Evolutionary conservation across 108 stramenopile genomes (phyloP), one percentile per base, ranked within the genome.

Genomic region (Schizochytrium sp.): DNA sequence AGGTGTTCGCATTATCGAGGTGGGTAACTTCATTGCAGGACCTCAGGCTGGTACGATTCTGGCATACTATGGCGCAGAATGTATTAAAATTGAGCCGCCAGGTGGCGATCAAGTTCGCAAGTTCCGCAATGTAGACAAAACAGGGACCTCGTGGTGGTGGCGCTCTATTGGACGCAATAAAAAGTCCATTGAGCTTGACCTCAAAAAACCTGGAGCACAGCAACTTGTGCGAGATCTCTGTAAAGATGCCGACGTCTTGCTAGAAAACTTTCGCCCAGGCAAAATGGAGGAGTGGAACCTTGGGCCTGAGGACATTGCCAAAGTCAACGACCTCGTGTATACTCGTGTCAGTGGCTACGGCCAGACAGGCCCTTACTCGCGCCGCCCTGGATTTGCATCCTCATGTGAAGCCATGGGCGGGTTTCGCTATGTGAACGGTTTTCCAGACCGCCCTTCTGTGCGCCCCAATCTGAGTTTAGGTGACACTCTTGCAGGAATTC

Each of bases 111-210:
- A 83, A 40, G 53, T 83, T 17, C 76, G 76, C 53, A 55, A 49
- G 28, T 83, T 83, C 28, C 76, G 76, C 47, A 83, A 83, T 40
- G 76, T 83, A 53, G 76, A 83, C 40, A 17, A 17, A 5, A 83
- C 76, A 10, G 76, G 76, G 1, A 83, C 76, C 50, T 83, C 76
- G 53, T 83, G 76, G 76, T 83, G 76, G 76, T 83, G 76, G 76
- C 45, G 76, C 15, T 83, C 76, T 5, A 83, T 83, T 42, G 76
- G 76, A 8, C 47, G 76, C 50, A 83, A 83, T 53, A 83, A 83
- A 42, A 83, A 83, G 76, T 83, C 76, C 45, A 83, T 83, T 53
- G 76, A 83, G 76, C 53, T 83, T 38, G 53, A 83, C 53, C 28
- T 83, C 3, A 83, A 83, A 28, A 83, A 83, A 53, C 50, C 47